A percentile compares a stretch with the other conserved stretches of the same genome.
phyloP scores from a whole-genome alignment of 2,329 filamentous ascomycete genomes.

The Ophiostoma pallidulum region DNA sequence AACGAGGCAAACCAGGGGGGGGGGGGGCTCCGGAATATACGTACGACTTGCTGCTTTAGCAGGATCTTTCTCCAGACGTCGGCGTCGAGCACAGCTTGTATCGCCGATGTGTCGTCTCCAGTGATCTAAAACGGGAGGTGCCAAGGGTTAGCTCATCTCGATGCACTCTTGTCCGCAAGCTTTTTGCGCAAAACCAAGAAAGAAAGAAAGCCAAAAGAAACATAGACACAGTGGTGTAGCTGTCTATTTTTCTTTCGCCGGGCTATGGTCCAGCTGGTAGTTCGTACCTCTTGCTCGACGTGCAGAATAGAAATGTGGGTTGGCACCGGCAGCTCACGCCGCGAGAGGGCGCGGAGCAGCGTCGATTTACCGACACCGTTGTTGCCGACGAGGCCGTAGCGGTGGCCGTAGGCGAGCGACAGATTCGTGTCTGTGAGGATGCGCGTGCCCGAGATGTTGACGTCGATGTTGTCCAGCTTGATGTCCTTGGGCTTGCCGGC shows the following conservation, averaged over 20 bases:
- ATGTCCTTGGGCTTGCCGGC: slow-evolving; percentile 95
- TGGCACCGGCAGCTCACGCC: slow-evolving; percentile 88
- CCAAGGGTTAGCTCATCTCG: no score
- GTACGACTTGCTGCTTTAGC: slow-evolving; percentile 73
- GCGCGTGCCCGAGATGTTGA: slow-evolving; percentile 78
- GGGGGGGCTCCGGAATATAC: slow-evolving; percentile 28
- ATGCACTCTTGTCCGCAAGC: no score
- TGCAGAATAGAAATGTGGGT: slow-evolving; percentile 98
- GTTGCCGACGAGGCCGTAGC: slow-evolving; percentile 96
- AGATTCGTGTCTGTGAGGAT: slow-evolving; percentile 87
- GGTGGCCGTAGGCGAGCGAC: slow-evolving; percentile 81
- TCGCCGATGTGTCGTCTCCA: slow-evolving; percentile 87
- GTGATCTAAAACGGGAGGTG: no score
- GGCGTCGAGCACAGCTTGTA: slow-evolving; percentile 92
- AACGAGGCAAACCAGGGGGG: no score
- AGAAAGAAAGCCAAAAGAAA: background rate
- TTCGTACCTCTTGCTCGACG: slow-evolving; percentile 89
- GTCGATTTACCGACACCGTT: slow-evolving; percentile 99
- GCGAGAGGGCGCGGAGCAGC: slow-evolving; percentile 80
- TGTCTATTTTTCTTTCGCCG: no score
- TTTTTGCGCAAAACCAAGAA: background rate
- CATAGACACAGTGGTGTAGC: no score
- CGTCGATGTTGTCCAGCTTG: slow-evolving; percentile 93
- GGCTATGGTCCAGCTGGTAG: no score
- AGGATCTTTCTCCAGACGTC: slow-evolving; percentile 98